Percentiles rank a stretch among this genome's conserved stretches.
These are phyloP conservation scores for Monilinia polystroma DNA, from an alignment of 2,329 filamentous ascomycete species.

Conservation along the genomic window DNA sequence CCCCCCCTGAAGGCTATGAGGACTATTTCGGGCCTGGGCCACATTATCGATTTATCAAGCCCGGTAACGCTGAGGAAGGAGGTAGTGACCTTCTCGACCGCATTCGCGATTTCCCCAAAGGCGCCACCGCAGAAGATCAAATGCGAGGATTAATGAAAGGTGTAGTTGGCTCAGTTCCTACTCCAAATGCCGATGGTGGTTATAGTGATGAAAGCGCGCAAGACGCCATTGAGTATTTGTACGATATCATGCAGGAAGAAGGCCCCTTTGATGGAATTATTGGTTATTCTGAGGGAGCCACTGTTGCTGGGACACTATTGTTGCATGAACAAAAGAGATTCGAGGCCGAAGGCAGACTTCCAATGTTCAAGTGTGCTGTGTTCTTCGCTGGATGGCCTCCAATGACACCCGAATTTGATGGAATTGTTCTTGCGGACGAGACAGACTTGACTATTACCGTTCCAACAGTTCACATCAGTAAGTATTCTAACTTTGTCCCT, in stretches of 20 bases:
- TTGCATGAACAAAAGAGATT: conserved; percentile 50
- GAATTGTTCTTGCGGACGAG: conserved; percentile 53
- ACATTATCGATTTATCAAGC: conserved; percentile 56
- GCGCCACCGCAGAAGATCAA: conserved; percentile 35
- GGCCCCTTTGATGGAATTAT: conserved; percentile 54
- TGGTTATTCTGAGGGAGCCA: conserved; percentile 61
- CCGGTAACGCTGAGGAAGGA: conserved; percentile 41
- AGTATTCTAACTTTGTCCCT: conserved; percentile 15
- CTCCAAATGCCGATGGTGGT: conserved; percentile 26
- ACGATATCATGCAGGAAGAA: conserved; percentile 48
- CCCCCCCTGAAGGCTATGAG: conserved; percentile 54
- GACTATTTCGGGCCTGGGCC: conserved; percentile 57
- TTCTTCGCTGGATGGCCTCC: conserved; percentile 57
- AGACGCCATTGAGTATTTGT: conserved; percentile 25
- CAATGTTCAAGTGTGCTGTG: conserved; percentile 46
- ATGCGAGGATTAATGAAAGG: conserved; percentile 35
- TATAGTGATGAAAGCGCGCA: conserved; percentile 27
- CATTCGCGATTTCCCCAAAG: conserved; percentile 37
- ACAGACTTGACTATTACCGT: conserved; percentile 52
- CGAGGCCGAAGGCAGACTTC: conserved; percentile 37
- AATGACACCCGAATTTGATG: conserved; percentile 46
- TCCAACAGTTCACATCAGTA: conserved; percentile 48
- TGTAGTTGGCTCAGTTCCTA: conserved; percentile 22
- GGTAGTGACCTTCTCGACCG: conserved; percentile 36
- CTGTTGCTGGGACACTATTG: conserved; percentile 54